Conservation (phyloP, 441 rosid genomes). For the Lepidium campestre region DNA sequence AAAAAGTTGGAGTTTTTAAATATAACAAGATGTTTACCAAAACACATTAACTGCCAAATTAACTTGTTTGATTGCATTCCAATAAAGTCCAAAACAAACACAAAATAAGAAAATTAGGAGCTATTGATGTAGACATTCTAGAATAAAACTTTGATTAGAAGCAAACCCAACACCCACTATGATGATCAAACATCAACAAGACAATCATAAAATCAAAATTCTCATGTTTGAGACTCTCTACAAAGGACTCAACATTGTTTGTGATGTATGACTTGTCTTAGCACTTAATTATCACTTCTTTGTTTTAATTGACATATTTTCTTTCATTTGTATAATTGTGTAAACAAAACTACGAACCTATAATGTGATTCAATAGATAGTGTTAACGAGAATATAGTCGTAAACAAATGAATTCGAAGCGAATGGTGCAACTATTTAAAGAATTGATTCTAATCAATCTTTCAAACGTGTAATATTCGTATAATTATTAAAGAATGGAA, state of each 20-base stretch:
- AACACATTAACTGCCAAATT: not conserved
- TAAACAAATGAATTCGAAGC: not conserved
- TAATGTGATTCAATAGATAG: not conserved
- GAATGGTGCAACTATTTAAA: slow-evolving; percentile 17
- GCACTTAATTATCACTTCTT: too few species aligned
- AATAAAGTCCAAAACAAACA: not conserved
- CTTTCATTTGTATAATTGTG: not conserved
- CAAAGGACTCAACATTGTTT: not conserved
- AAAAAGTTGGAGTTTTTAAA: not conserved
- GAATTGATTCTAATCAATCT: slow-evolving; percentile 17
- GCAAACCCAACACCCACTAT: not conserved
- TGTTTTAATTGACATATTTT: not conserved
- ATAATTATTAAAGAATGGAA: not conserved
- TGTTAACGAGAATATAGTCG: not conserved
- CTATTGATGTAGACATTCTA: not conserved
- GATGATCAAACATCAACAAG: not conserved
- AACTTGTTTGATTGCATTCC: not conserved
- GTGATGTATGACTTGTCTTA: not conserved
- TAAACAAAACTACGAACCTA: not conserved
- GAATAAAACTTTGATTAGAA: not conserved
- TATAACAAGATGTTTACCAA: not conserved
- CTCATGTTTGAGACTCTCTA: not conserved
- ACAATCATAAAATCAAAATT: not conserved
- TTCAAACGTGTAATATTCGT: slow-evolving; percentile 24
- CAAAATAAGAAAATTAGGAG: not conserved